Base-by-base conservation (phyloP, 1,284 basidiomycete species). In the Cutaneotrichosporon cutaneum region DNA sequence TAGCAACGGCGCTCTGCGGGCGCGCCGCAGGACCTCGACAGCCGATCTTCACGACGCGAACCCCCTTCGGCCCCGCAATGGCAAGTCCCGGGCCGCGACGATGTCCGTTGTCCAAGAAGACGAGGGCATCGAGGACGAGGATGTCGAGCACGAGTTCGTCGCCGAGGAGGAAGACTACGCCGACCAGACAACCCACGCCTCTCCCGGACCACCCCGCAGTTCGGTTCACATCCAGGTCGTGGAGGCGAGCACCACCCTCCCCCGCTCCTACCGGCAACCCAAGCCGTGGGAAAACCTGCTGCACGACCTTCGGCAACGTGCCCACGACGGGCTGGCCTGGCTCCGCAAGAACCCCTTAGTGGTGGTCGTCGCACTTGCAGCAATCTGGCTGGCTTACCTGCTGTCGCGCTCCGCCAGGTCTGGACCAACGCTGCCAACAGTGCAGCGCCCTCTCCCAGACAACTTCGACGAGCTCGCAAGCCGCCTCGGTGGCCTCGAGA, bases 401-500 rank as follows among this genome's bases (percentile, higher is more conserved):
- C 24, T 26, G 7, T 26, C 26, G n/a, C 24, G 47, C 47, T 50
- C 22, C 6, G 18, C 51, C 2, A 8, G 21, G 11, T 2, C 51
- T 14, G n/a, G 32, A 18, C 5, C 10, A 14, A 21, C 16, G 7
- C 24, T 27, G 27, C 27, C 26, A 32, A 32, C 11, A 10, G 30
- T 35, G 32, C 32, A 5, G 45, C 9, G 13, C 21, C 48, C 48
- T 27, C 48, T 51, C 48, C 48, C 48, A 14, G 54, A 33, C 33
- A 51, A 36, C 32, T 58, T 63, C 24, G 58, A 57, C 26, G 58
- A 60, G 21, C 50, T 63, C 13, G 55, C 55, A 24, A 11, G 45
- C 7, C 45, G 52, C 3, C 22, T 56, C 14, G 35, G 30, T 5
- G 14, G 21, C 63, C 13, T 50, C 33, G 50, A 47, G 58, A 32